Base-by-base conservation (phyloP, 257 asterid genomes). In the Fraxinus americana region DNA sequence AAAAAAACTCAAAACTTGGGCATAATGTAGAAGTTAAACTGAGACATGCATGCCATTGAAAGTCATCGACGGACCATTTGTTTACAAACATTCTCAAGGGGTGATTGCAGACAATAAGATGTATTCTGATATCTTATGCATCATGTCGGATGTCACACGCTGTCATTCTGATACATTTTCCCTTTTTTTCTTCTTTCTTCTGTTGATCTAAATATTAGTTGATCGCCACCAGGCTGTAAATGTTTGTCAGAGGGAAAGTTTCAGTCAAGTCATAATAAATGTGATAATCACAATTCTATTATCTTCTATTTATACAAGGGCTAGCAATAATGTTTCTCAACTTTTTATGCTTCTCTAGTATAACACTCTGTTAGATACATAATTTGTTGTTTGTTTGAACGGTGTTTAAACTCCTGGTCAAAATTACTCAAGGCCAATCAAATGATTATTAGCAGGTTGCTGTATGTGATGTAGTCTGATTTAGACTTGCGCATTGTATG, bases 391-490 rank as follows among this genome's bases (percentile, higher is more conserved):
- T 68, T 16, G 1, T 43, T 59, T 75, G 79, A 36, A 66, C 61
- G 75, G 77, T 75, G 30, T 29, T 29, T 27, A 66, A 63, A 38
- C 45, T 77, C 7, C 16, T 2, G 69, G 8, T 68, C 13, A 74
- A 45, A 71, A 19, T 79, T 48, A 71, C 59, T 57, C 72, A 32
- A 39, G 75, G 36, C 70, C 75, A 69, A 41, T 29, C 75, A 71
- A 59, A n/a, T 57, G 41, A 63, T 25, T 63, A 23, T 63, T 14
- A 63, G 36, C 19, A 23, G 17, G 68, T 61, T 23, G 5, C 68
- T 23, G 68, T 25, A 23, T 61, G 68, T 16, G 74, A 38, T 73
- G 41, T 75, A 41, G 66, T 74, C 77, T 45, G 75, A 35, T 77
- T 78, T 32, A 43, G 36, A 19, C 68, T 38, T 36, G 65, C 48